Conservation (phyloP, 805 yeast species). For the fission yeast (Schizosaccharomyces pombe) region DNA sequence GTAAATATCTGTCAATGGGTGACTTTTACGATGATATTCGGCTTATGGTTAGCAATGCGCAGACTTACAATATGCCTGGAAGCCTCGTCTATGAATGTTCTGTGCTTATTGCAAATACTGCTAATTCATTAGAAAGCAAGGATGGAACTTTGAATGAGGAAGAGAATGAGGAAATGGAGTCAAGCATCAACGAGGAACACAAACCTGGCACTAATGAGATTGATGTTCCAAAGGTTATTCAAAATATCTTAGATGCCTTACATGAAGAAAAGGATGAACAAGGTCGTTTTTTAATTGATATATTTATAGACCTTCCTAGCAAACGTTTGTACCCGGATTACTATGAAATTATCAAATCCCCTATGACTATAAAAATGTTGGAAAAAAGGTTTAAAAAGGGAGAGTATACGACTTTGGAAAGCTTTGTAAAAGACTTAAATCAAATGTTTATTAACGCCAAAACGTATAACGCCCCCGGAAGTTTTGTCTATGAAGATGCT, state of each 20-base stretch:
- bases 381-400: background rate
- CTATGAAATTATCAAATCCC: slow-evolving; percentile 42
- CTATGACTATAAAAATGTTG: slow-evolving; percentile 48
- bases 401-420: slow-evolving; percentile 15
- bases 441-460: slow-evolving; percentile 61
- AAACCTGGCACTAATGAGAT: slow-evolving; percentile 10
- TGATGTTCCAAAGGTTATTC: slow-evolving; percentile 22
- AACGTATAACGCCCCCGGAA: slow-evolving; percentile 47
- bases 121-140: slow-evolving; percentile 16
- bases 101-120: slow-evolving; percentile 34
- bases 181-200: background rate
- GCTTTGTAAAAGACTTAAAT: slow-evolving; percentile 33
- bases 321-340: slow-evolving; percentile 58
- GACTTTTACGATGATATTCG: slow-evolving; percentile 55
- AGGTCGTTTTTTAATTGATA: slow-evolving; percentile 10
- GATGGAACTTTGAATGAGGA: background rate
- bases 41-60: slow-evolving; percentile 51
- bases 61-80: slow-evolving; percentile 34
- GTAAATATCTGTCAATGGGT: slow-evolving; percentile 57
- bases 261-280: too few relatives aligned
- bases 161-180: background rate
- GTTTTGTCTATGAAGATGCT: slow-evolving; percentile 54
- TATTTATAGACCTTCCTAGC: slow-evolving; percentile 49
- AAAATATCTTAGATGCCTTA: too few relatives aligned
- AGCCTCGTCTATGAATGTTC: slow-evolving; percentile 39